These are phyloP conservation scores for Calonectria pseudoreteaudii DNA, from an alignment of 2,329 filamentous ascomycete species.

Conservation along the genomic window DNA sequence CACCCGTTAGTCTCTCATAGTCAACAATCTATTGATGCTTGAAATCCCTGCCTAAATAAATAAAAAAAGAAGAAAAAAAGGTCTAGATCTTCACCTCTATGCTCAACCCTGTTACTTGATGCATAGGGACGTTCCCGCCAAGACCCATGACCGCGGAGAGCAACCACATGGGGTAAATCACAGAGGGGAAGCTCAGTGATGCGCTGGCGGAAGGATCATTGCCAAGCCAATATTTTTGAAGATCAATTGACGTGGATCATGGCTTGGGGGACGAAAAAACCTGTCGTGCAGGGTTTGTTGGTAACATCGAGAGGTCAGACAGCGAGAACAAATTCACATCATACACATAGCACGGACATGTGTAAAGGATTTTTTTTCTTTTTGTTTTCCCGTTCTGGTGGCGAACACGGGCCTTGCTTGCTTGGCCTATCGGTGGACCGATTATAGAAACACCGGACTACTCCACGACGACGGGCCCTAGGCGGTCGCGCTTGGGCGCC, in stretches of 20 bases:
- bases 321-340: constrained; percentile 4
- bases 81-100: neutral
- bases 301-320: constrained; percentile 1
- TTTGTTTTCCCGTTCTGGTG: neutral
- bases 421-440: constrained; percentile 22
- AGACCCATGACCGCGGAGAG: neutral
- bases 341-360: neutral
- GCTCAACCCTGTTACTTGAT: neutral
- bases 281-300: constrained; percentile 14
- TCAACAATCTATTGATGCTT: neutral
- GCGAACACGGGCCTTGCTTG: constrained; percentile 9
- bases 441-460: constrained; percentile 39
- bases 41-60: neutral
- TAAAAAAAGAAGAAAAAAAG: neutral
- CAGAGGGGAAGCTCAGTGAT: neutral
- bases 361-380: neutral
- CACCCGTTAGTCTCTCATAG: neutral
- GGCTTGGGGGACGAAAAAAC: constrained; percentile 12
- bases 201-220: constrained; percentile 22
- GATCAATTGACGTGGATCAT: constrained; percentile 10
- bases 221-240: constrained; percentile 17
- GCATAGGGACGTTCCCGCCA: constrained; percentile 11
- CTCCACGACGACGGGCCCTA: constrained; percentile 25
- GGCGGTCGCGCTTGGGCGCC: constrained; percentile 29
- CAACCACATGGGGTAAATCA: constrained; percentile 7